These are phyloP conservation scores for Lachancea quebecensis DNA, from an alignment of 805 yeast species.

Conservation along the genomic window DNA sequence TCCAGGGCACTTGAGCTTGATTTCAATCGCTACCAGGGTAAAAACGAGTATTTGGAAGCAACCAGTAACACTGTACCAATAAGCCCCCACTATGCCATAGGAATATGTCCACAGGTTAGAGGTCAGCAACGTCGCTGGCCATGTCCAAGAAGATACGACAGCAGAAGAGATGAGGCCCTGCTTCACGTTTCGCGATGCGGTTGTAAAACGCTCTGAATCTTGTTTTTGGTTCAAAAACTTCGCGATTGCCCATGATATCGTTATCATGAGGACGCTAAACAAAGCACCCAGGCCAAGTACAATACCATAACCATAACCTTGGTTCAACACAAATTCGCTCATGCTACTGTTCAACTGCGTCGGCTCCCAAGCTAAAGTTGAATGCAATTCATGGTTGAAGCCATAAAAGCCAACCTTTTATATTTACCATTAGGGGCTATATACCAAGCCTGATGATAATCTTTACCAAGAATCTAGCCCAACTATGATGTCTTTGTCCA, in stretches of 20 bases:
- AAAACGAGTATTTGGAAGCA: slow-evolving; percentile 74
- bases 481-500: too few species aligned
- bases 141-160: slow-evolving; percentile 85
- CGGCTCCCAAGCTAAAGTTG: too few species aligned
- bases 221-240: slow-evolving; percentile 72
- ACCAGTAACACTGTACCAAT: slow-evolving; percentile 80
- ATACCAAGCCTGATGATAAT: too few species aligned
- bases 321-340: background rate
- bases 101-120: slow-evolving; percentile 69
- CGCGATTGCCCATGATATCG: slow-evolving; percentile 31
- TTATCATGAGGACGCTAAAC: slow-evolving; percentile 1
- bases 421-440: too few species aligned
- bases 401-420: too few species aligned
- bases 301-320: slow-evolving; percentile 3
- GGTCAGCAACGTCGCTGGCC: slow-evolving; percentile 65
- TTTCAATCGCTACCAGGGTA: slow-evolving; percentile 74
- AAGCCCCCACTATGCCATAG: slow-evolving; percentile 68
- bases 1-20: slow-evolving; percentile 75
- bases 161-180: slow-evolving; percentile 76
- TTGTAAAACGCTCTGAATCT: slow-evolving; percentile 85
- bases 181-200: slow-evolving; percentile 78
- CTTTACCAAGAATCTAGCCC: too few species aligned
- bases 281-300: slow-evolving; percentile 4
- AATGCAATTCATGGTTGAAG: too few species aligned
- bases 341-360: background rate